Evolutionary conservation across 176 grass and related monocot genomes (phyloP).

Genomic region (Eleusine coracana): DNA sequence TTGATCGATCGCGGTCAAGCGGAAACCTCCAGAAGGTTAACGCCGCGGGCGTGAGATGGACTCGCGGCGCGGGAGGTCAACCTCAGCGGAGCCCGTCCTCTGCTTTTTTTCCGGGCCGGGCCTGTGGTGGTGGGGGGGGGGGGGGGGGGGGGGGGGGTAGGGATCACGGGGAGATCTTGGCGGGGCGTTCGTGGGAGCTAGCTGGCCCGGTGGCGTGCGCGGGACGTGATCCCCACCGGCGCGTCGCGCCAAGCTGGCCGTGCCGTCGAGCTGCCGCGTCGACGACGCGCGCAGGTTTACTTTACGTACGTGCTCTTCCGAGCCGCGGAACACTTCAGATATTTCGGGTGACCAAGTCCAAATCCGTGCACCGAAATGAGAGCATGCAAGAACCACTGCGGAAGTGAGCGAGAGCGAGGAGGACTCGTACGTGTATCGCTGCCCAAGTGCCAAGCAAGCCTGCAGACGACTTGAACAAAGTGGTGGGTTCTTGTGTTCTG

Average conservation of each 20-base stretch:
- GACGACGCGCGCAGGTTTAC: neutral
- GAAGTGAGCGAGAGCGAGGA: neutral
- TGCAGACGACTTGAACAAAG: neutral
- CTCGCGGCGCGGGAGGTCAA: neutral
- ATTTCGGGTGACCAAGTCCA: neutral
- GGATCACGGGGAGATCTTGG: slow-evolving; percentile 35
- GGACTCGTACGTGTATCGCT: neutral
- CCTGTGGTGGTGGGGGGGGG: too few species aligned
- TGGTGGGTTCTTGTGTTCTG: neutral
- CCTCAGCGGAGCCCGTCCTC: neutral
- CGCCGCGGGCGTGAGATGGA: neutral
- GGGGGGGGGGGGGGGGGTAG: too few species aligned
- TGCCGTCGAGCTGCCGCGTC: slow-evolving; percentile 10
- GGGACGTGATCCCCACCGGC: slow-evolving; percentile 19
- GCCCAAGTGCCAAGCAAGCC: neutral
- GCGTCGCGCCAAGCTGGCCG: neutral
- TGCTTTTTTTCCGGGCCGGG: neutral
- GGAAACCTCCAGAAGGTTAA: slow-evolving; percentile 2
- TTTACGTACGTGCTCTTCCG: neutral
- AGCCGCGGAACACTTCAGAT: neutral
- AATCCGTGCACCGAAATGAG: neutral
- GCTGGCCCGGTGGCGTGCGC: slow-evolving; percentile 36
- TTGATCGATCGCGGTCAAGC: neutral
- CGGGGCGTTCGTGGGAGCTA: slow-evolving; percentile 40
- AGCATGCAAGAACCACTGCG: neutral